A percentile compares a stretch with the other conserved stretches of the same genome.
Evolutionary conservation across 2,329 filamentous ascomycete genomes (phyloP).

Genomic region (Colletotrichum salicis): DNA sequence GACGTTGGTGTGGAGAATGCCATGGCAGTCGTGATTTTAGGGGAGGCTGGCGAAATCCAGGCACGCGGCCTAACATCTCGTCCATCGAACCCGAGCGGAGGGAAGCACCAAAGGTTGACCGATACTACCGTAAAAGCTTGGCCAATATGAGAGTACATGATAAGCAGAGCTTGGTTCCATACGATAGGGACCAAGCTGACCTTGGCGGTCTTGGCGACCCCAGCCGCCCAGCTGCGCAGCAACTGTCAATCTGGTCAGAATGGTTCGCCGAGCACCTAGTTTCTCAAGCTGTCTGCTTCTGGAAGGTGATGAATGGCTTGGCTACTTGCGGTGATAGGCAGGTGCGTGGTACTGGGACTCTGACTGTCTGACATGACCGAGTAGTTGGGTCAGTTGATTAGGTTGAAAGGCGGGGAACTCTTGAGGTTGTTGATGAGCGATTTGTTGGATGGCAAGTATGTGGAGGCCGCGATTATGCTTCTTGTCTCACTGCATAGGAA

Average conservation of each 20-base stretch:
- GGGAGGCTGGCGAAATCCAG: constrained; percentile 20
- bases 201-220: constrained; percentile 18
- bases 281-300: not conserved
- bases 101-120: not conserved
- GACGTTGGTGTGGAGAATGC: constrained; percentile 14
- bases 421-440: not conserved
- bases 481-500: not conserved
- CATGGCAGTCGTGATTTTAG: constrained; percentile 3
- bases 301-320: constrained; percentile 4
- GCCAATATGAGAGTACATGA: constrained; percentile 1
- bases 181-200: not conserved
- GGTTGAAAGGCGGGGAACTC: not conserved
- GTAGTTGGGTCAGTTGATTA: not conserved
- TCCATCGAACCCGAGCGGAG: not conserved
- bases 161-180: constrained; percentile 23
- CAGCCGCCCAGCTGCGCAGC: not conserved
- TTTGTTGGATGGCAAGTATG: not conserved
- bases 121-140: constrained; percentile 14
- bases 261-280: not conserved
- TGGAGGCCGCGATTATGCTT: not conserved
- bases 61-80: not conserved
- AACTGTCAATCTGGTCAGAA: not conserved
- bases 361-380: not conserved
- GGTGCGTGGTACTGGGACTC: not conserved
- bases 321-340: constrained; percentile 1